Evolutionary conservation across 2,329 filamentous ascomycete species (phyloP), one percentile per base, ranked within the genome.

Genomic region (Pseudogymnoascus sp.): DNA sequence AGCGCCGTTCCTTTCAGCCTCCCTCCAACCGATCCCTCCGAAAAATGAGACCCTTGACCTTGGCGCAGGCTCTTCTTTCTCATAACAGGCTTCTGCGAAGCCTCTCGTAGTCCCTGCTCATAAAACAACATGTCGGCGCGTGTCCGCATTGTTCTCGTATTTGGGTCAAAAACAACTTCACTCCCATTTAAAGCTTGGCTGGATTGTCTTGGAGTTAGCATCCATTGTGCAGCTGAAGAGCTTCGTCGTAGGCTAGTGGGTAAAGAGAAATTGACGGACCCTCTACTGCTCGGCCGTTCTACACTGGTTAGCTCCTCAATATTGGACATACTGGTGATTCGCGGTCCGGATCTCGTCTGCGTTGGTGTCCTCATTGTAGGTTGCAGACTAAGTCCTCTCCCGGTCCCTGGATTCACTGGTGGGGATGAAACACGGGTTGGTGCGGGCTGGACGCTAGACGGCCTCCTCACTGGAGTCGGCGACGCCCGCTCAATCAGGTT

Each of bases 71-170:
- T 72, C 62, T 74, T 77, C 64, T 73, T 77, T 57, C 67, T 70
- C 62, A 71, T 72, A 6, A 77, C 75, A 9, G 75, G 75, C 53
- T 62, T 53, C 28, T 78, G 75, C 0, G 75, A 70, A 14, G 72
- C 71, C 60, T 78, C 72, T 22, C 72, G 69, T 3, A 77, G 67
- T 33, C 68, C 72, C 60, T 78, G 75, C 58, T 81, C 77, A 47
- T 73, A 73, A 58, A 71, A 77, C 65, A 75, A 50, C 15, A 81
- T 64, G 25, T 80, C 74, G 5, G 69, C 71, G 59, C 73, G 78
- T 2, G 80, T 77, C 3, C 87, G 76, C 77, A 86, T 84, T 62
- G 84, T 80, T 65, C 84, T 78, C 14, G 85, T 85, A 66, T 87
- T 86, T n/a, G 83, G 77, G 64, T 87, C 84, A 67, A 85, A 85